phyloP scores from a whole-genome alignment of 257 asterid genomes.

The Gardenia jasminoides region DNA sequence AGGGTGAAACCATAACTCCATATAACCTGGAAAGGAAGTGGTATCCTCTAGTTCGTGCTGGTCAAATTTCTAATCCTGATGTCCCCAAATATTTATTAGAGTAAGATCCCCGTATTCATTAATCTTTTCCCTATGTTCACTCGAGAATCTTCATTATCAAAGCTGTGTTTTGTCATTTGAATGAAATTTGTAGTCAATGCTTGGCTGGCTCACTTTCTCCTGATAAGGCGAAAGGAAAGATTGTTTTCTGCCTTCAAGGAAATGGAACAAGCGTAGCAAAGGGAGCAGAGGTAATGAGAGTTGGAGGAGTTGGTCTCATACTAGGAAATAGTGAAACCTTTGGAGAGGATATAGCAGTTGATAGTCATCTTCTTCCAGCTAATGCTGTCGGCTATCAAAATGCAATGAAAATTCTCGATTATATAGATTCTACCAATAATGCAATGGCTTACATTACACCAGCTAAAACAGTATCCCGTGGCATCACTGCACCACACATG shows the following conservation, averaged over 20 bases:
- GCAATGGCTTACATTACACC: conserved; percentile 31
- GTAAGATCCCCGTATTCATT: conserved; percentile 24
- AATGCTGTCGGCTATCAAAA: conserved; percentile 32
- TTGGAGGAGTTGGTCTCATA: conserved; percentile 75
- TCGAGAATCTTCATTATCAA: neutral
- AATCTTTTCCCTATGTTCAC: neutral
- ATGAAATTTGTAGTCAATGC: conserved; percentile 58
- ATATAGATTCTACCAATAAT: conserved; percentile 30
- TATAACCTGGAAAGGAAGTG: conserved; percentile 39
- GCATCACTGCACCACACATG: conserved; percentile 45
- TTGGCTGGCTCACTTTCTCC: conserved; percentile 73
- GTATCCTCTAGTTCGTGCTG: conserved; percentile 71
- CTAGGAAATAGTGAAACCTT: conserved; percentile 56
- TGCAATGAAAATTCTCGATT: conserved; percentile 26
- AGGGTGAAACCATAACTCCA: conserved; percentile 84
- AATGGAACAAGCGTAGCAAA: conserved; percentile 72
- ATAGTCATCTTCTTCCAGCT: conserved; percentile 53
- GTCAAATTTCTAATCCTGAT: conserved; percentile 41
- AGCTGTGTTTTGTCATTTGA: no score
- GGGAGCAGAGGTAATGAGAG: conserved; percentile 82
- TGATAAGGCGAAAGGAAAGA: conserved; percentile 67
- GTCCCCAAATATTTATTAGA: conserved; percentile 48
- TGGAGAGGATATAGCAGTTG: conserved; percentile 41
- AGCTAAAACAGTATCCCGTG: conserved; percentile 25
- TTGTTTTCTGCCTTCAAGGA: conserved; percentile 73